Conservation (phyloP, 257 asterid species). For the Solanum etuberosum region DNA sequence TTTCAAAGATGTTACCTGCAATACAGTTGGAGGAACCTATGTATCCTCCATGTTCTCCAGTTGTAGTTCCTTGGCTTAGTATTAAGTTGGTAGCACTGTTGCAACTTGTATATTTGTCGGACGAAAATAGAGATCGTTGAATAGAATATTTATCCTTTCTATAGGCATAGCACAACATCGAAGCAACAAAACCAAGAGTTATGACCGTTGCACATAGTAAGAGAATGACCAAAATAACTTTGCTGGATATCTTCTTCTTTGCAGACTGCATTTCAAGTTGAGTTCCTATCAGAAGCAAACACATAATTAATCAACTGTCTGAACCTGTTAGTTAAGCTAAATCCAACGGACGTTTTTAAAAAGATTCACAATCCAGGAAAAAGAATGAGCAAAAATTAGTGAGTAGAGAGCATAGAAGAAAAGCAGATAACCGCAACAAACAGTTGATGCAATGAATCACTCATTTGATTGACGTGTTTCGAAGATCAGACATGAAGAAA, state of each 20-base stretch:
- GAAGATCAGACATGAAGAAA: neutral
- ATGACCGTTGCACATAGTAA: constrained; percentile 38
- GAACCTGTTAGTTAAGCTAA: neutral
- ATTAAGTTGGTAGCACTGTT: constrained; percentile 53
- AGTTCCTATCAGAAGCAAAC: constrained; percentile 37
- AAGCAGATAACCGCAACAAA: neutral
- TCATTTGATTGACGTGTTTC: neutral
- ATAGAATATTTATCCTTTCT: constrained; percentile 32
- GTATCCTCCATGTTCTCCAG: constrained; percentile 25
- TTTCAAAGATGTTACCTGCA: constrained; percentile 26
- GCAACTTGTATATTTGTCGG: constrained; percentile 56
- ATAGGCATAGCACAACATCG: constrained; percentile 32
- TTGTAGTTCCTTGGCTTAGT: constrained; percentile 30
- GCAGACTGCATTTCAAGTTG: constrained; percentile 24
- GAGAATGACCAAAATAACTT: constrained; percentile 38
- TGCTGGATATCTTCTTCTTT: constrained; percentile 39
- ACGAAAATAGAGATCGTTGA: constrained; percentile 39
- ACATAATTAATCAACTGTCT: neutral
- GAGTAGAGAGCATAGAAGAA: neutral
- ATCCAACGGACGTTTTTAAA: neutral
- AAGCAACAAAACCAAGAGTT: constrained; percentile 41
- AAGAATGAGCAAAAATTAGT: neutral
- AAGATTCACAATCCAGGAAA: neutral
- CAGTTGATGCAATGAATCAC: neutral
- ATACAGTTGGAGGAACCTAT: constrained; percentile 22